These are phyloP conservation scores for Cladobotryum mycophilum DNA, from an alignment of 2,329 filamentous ascomycete genomes.

Conservation along the genomic window DNA sequence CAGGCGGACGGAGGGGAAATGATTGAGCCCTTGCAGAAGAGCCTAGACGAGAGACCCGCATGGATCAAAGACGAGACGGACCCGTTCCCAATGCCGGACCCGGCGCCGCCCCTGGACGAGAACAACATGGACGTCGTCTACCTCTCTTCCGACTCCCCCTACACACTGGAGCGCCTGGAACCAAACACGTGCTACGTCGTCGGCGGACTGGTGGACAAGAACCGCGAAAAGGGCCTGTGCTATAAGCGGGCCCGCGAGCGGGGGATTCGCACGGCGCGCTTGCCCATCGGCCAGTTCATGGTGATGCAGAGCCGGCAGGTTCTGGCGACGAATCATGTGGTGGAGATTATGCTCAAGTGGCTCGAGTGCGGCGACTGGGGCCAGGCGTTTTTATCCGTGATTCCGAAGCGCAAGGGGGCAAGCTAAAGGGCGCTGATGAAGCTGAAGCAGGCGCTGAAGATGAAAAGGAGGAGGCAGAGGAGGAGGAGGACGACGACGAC, in stretches of 20 bases:
- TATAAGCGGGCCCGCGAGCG: slow-evolving; percentile 70
- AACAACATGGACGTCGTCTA: slow-evolving; percentile 61
- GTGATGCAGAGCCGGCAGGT: slow-evolving; percentile 82
- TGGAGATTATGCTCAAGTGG: slow-evolving; percentile 95
- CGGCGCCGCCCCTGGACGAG: slow-evolving; percentile 26
- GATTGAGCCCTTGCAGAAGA: slow-evolving; percentile 49
- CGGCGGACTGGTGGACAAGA: slow-evolving; percentile 91
- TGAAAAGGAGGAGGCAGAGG: slow-evolving; percentile 21
- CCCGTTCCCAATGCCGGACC: slow-evolving; percentile 27
- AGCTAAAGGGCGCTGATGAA: slow-evolving; percentile 43
- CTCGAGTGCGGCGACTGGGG: slow-evolving; percentile 88
- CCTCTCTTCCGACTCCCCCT: slow-evolving; percentile 82
- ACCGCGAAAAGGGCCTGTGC: slow-evolving; percentile 91
- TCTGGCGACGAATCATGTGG: slow-evolving; percentile 88
- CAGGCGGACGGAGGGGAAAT: slow-evolving; percentile 46
- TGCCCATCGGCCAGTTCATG: slow-evolving; percentile 95
- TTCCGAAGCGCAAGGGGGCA: slow-evolving; percentile 83
- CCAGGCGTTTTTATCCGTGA: slow-evolving; percentile 76
- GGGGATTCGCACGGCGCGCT: slow-evolving; percentile 78
- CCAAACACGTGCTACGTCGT: slow-evolving; percentile 89
- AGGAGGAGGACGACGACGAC: slow-evolving; percentile 15
- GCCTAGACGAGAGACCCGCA: slow-evolving; percentile 22
- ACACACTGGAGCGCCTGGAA: slow-evolving; percentile 75
- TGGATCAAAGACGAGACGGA: slow-evolving; percentile 28
- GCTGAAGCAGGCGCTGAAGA: slow-evolving; percentile 17